These are phyloP conservation scores for Exsudoporus floridanus DNA, from an alignment of 1,284 basidiomycete genomes.

Conservation along the genomic window DNA sequence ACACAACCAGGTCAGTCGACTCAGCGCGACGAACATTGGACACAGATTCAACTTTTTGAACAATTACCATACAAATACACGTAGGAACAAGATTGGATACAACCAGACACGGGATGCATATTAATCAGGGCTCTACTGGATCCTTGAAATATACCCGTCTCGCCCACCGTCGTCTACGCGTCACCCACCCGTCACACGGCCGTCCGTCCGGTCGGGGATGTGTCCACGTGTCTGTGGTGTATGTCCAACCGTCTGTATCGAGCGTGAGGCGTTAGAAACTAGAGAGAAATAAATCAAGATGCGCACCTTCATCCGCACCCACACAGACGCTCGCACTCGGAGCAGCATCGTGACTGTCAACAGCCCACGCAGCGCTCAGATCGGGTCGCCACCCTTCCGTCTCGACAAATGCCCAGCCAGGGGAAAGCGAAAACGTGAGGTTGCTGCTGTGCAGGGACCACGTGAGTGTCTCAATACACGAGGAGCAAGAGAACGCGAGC, in stretches of 20 bases:
- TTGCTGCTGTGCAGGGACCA: constrained; percentile 53
- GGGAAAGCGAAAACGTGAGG: constrained; percentile 67
- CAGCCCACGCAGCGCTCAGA: constrained; percentile 53
- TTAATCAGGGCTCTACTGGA: not conserved
- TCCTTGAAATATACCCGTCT: constrained; percentile 56
- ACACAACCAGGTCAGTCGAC: too few relatives aligned
- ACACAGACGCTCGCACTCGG: constrained; percentile 14
- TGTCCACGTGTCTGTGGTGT: constrained; percentile 15
- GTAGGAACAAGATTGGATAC: not conserved
- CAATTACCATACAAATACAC: not conserved
- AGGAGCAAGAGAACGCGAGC: too few relatives aligned
- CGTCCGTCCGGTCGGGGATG: constrained; percentile 39
- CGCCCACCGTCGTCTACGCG: constrained; percentile 64
- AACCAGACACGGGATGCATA: too few relatives aligned
- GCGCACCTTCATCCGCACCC: constrained; percentile 17
- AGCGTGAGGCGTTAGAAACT: not conserved
- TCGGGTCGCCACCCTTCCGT: constrained; percentile 76
- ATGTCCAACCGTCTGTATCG: not conserved
- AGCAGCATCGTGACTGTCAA: not conserved
- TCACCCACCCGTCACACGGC: constrained; percentile 47
- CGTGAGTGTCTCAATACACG: not conserved
- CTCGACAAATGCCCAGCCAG: constrained; percentile 39
- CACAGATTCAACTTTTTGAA: not conserved
- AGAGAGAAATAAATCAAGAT: not conserved
- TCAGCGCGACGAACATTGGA: too few relatives aligned